phyloP scores from a whole-genome alignment of 257 asterid species.

The Solanum appendiculatum region DNA sequence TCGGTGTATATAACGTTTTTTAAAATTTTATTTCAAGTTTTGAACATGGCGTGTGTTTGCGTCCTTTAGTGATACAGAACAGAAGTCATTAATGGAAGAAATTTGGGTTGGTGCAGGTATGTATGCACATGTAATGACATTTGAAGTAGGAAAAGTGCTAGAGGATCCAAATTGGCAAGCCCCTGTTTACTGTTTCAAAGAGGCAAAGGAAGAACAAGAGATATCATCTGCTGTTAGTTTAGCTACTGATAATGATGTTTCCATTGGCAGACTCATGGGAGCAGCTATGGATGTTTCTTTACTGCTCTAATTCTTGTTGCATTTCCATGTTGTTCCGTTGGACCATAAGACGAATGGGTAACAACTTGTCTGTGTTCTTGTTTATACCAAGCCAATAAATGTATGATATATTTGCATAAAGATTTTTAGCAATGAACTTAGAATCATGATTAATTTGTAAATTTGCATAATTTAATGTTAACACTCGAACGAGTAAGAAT shows the following conservation, averaged over 20 bases:
- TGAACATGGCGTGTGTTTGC: not conserved
- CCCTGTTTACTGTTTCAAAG: conserved; percentile 51
- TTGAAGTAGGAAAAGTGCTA: conserved; percentile 67
- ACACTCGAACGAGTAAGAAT: not conserved
- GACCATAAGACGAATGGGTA: not conserved
- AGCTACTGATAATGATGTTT: not conserved
- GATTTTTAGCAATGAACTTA: not conserved
- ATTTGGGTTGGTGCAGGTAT: conserved; percentile 28
- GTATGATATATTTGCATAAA: not conserved
- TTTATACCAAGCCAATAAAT: not conserved
- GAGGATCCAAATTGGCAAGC: conserved; percentile 80
- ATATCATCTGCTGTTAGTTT: not conserved
- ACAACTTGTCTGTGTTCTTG: not conserved
- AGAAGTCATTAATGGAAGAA: not conserved
- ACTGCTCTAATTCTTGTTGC: not conserved
- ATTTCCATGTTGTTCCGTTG: not conserved
- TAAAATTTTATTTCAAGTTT: not conserved
- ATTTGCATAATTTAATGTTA: not conserved
- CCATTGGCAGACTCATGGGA: conserved; percentile 21
- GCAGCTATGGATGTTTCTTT: not conserved
- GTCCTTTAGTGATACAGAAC: not conserved
- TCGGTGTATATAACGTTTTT: not conserved
- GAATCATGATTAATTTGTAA: not conserved
- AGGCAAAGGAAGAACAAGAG: not conserved
- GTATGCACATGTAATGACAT: conserved; percentile 59